These are phyloP conservation scores for Fusarium sp. DNA, from an alignment of 2,329 filamentous ascomycete genomes.

Conservation along the genomic window DNA sequence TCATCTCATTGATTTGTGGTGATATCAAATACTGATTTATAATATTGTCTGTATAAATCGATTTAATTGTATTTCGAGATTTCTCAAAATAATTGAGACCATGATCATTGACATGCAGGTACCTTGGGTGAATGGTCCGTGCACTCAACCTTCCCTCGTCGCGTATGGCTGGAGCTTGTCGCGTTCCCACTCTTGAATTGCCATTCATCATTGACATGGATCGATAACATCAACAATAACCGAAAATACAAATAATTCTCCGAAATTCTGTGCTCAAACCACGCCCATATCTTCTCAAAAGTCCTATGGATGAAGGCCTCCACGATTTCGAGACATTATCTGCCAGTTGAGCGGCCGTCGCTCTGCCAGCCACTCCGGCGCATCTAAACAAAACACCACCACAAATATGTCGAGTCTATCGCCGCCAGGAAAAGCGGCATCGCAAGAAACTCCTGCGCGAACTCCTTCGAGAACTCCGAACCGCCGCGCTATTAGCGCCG, in stretches of 20 bases:
- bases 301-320: not conserved
- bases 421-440: slow-evolving; percentile 21
- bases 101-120: not conserved
- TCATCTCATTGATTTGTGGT: not conserved
- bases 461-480: slow-evolving; percentile 43
- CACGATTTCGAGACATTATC: not conserved
- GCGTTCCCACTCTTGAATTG: slow-evolving; percentile 22
- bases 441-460: slow-evolving; percentile 16
- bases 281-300: not conserved
- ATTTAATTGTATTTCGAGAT: not conserved
- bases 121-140: slow-evolving; percentile 5
- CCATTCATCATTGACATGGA: slow-evolving; percentile 31
- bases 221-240: slow-evolving; percentile 26
- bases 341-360: not conserved
- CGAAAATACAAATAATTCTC: not conserved
- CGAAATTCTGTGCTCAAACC: not conserved
- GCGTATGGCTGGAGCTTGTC: slow-evolving; percentile 21
- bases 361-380: not conserved
- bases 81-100: not conserved
- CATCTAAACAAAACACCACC: slow-evolving; percentile 19
- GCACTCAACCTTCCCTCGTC: slow-evolving; percentile 12
- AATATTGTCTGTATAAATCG: fast-evolving
- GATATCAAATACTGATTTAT: not conserved
- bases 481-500: slow-evolving; percentile 43
- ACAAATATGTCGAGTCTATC: slow-evolving; percentile 27